These are phyloP conservation scores for Arthrinium phaeospermum DNA, from an alignment of 2,329 filamentous ascomycete genomes.

Conservation along the genomic window DNA sequence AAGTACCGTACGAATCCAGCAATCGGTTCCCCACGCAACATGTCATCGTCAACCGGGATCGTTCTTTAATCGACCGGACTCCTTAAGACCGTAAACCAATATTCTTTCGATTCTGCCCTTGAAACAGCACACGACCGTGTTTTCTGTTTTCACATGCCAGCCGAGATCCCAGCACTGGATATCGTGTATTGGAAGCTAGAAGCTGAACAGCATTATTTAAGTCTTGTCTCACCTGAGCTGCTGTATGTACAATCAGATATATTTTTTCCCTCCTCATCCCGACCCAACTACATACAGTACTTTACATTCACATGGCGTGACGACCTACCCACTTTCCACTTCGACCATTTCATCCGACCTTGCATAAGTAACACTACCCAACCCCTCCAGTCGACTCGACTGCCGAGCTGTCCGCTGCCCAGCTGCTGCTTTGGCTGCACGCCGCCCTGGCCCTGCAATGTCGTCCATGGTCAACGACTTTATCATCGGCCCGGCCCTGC, in stretches of 20 bases:
- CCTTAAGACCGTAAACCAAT: neutral
- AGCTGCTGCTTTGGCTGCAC: slow-evolving; percentile 24
- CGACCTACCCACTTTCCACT: slow-evolving; percentile 17
- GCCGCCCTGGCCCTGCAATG: slow-evolving; percentile 48
- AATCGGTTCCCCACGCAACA: slow-evolving; percentile 18
- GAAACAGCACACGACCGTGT: neutral
- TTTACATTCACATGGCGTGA: slow-evolving; percentile 4
- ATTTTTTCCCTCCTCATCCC: neutral
- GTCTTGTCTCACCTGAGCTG: neutral
- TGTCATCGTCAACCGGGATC: slow-evolving; percentile 18
- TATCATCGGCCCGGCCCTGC: slow-evolving; percentile 69
- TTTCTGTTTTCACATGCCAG: neutral
- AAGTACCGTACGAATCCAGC: slow-evolving; percentile 6
- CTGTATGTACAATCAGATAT: neutral
- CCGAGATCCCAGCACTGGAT: neutral
- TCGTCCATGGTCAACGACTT: slow-evolving; percentile 68
- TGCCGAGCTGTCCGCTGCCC: slow-evolving; percentile 5
- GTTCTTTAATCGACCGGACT: slow-evolving; percentile 9
- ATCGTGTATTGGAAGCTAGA: neutral
- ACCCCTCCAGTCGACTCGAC: neutral
- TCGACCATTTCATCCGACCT: slow-evolving; percentile 4
- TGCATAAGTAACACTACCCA: slow-evolving; percentile 15
- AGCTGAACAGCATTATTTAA: neutral
- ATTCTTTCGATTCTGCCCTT: neutral
- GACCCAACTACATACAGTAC: neutral